These are phyloP conservation scores for Gnomoniopsis sp. DNA, from an alignment of 2,329 filamentous ascomycete species.

Conservation along the genomic window DNA sequence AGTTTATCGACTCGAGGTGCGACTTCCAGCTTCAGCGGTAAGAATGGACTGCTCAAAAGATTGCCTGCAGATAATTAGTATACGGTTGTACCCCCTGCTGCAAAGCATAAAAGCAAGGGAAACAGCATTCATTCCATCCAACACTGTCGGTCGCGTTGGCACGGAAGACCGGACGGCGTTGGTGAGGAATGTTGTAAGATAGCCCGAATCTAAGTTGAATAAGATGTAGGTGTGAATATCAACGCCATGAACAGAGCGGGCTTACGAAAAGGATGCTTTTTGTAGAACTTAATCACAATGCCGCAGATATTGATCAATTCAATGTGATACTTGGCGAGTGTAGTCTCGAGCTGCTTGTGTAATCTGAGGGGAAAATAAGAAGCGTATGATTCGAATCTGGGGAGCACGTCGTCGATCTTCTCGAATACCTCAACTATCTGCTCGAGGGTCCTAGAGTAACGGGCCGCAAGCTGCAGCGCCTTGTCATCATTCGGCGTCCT, in stretches of 20 bases:
- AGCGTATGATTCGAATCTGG: background rate
- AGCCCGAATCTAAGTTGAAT: too few species aligned
- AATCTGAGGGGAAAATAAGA: background rate
- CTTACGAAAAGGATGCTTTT: background rate
- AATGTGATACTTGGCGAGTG: background rate
- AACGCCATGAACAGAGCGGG: too few species aligned
- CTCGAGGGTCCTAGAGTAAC: background rate
- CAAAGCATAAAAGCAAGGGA: background rate
- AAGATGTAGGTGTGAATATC: too few species aligned
- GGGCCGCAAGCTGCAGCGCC: background rate
- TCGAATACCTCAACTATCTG: background rate
- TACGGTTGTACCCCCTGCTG: background rate
- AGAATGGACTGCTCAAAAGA: background rate
- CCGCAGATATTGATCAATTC: background rate
- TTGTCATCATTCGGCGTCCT: background rate
- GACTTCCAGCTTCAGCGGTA: background rate
- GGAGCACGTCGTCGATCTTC: background rate
- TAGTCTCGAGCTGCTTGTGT: background rate
- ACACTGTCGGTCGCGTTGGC: too few species aligned
- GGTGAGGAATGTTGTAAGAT: too few species aligned
- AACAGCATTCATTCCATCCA: background rate
- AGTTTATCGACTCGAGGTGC: background rate
- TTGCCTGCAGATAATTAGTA: background rate
- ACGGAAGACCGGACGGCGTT: too few species aligned
- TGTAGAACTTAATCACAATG: background rate